Percentiles rank a stretch among this genome's conserved stretches.
Evolutionary conservation across 2,329 filamentous ascomycete genomes (phyloP).

Genomic region (Trichophyton mentagrophytes): DNA sequence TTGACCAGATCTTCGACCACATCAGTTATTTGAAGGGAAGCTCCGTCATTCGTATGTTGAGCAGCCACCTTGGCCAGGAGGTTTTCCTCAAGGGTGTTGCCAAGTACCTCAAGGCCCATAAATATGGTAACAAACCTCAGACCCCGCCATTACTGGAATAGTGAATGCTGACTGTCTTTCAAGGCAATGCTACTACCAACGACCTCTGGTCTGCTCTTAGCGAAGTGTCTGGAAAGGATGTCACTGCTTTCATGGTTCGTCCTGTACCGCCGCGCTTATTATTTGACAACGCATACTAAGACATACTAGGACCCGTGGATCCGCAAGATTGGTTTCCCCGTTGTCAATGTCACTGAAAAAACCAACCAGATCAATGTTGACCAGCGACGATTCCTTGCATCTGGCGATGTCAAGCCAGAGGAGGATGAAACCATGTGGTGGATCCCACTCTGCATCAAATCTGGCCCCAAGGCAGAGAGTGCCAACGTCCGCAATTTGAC

Average conservation of each 20-base stretch:
- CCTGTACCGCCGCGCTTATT: background rate
- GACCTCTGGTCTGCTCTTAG: constrained; percentile 83
- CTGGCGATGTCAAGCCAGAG: constrained; percentile 78
- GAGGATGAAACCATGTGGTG: constrained; percentile 93
- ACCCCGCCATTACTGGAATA: background rate
- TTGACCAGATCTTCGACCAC: constrained; percentile 94
- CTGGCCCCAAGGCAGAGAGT: constrained; percentile 52
- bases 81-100: constrained; percentile 84
- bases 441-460: constrained; percentile 78
- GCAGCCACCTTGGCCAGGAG: constrained; percentile 73
- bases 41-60: constrained; percentile 92
- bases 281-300: constrained; percentile 6
- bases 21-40: constrained; percentile 96
- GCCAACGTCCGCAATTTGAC: constrained; percentile 57
- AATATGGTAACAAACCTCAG: constrained; percentile 49
- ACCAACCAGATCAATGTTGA: constrained; percentile 54
- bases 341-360: constrained; percentile 75
- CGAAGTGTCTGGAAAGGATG: constrained; percentile 75
- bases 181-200: constrained; percentile 68
- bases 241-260: constrained; percentile 65
- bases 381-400: constrained; percentile 81
- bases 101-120: constrained; percentile 75
- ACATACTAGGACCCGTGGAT: constrained; percentile 62
- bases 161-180: constrained; percentile 6
- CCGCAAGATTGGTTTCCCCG: constrained; percentile 84